A percentile compares a stretch with the other conserved stretches of the same genome.
phyloP scores from a whole-genome alignment of 345 rosid genomes.

The Lepidium didymum region DNA sequence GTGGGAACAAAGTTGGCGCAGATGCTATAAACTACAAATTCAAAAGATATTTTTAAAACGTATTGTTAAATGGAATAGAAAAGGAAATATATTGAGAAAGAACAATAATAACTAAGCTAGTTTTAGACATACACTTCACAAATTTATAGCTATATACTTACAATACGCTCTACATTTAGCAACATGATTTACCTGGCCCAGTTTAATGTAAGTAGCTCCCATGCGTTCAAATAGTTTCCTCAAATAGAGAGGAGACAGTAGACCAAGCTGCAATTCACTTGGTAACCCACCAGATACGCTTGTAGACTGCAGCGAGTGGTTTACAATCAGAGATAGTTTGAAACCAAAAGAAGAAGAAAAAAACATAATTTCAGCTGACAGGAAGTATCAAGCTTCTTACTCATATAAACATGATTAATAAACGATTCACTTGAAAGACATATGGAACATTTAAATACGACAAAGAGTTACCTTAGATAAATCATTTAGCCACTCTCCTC shows the following conservation, averaged over 20 bases:
- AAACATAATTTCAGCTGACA: not conserved
- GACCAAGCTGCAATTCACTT: constrained; percentile 66
- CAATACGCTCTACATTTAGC: not conserved
- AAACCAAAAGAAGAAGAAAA: not conserved
- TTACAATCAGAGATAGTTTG: not conserved
- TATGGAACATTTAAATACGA: not conserved
- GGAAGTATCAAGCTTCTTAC: not conserved
- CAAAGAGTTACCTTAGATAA: constrained; percentile 48
- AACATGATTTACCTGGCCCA: constrained; percentile 65
- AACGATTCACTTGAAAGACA: not conserved
- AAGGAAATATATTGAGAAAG: not conserved
- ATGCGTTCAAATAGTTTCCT: constrained; percentile 92
- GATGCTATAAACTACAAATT: constrained; percentile 75
- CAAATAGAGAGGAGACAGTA: constrained; percentile 78
- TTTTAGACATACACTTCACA: not conserved
- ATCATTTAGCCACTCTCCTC: constrained; percentile 87
- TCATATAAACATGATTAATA: not conserved
- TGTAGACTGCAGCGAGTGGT: constrained; percentile 41
- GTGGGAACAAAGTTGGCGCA: constrained; percentile 89
- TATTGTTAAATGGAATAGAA: not conserved
- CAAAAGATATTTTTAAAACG: not conserved
- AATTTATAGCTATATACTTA: not conserved
- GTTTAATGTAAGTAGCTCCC: constrained; percentile 97
- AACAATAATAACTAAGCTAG: not conserved
- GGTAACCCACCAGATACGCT: constrained; percentile 56